Percentiles rank a stretch among this genome's conserved stretches.
Evolutionary conservation across 352 stramenopile species (phyloP).

Genomic region (Phytopythium oedochilum): DNA sequence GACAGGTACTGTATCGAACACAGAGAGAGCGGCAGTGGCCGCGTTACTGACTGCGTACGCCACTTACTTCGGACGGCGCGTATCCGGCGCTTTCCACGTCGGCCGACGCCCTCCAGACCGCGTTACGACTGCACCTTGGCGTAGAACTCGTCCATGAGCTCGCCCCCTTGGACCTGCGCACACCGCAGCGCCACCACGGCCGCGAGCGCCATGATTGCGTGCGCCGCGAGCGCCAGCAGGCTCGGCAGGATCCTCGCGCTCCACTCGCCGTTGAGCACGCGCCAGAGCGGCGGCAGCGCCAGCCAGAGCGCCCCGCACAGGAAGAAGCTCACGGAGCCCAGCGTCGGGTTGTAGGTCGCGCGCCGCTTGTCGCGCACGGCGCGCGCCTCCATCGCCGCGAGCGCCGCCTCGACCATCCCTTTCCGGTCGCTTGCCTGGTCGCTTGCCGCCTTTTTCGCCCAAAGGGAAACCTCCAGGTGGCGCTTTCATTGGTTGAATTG

Average conservation of each 20-base stretch:
- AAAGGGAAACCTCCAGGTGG: too few relatives aligned
- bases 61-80: too few relatives aligned
- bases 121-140: conserved; percentile 25
- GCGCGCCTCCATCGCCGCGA: conserved; percentile 54
- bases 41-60: not conserved
- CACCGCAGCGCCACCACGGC: conserved; percentile 54
- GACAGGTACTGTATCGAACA: conserved; percentile 42
- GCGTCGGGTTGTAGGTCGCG: conserved; percentile 52
- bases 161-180: conserved; percentile 55
- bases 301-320: conserved; percentile 36
- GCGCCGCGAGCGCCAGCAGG: conserved; percentile 44
- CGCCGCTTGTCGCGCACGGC: conserved; percentile 62
- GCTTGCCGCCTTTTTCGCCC: too few relatives aligned
- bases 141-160: conserved; percentile 59
- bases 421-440: not conserved
- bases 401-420: conserved; percentile 16
- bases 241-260: conserved; percentile 43
- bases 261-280: conserved; percentile 73
- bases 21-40: not conserved
- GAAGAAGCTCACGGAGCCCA: conserved; percentile 42
- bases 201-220: conserved; percentile 50
- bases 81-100: too few relatives aligned
- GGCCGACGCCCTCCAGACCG: too few relatives aligned
- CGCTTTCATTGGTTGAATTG: too few relatives aligned
- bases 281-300: conserved; percentile 57